Evolutionary conservation across 208 protist genomes (phyloP).

Genomic region (Trypanosoma cruzi): DNA sequence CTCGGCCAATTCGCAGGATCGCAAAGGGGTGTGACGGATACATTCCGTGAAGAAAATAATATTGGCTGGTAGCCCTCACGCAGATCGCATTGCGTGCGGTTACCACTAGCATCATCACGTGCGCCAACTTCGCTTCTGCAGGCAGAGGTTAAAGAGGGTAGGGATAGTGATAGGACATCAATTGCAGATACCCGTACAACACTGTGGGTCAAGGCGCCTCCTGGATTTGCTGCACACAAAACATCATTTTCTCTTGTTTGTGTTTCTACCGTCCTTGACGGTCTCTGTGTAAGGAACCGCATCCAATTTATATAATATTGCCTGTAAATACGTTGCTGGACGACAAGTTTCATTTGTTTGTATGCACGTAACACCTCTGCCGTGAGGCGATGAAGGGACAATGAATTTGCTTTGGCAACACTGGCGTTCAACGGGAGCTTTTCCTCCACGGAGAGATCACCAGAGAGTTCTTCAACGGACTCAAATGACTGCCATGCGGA

Average conservation of each 20-base stretch:
- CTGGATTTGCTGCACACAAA: background rate
- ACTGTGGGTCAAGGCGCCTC: background rate
- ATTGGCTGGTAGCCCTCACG: background rate
- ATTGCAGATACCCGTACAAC: background rate
- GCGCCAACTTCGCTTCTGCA: background rate
- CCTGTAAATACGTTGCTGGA: conserved; percentile 39
- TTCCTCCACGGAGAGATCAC: conserved; percentile 16
- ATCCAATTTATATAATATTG: conserved; percentile 57
- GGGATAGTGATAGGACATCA: background rate
- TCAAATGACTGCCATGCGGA: background rate
- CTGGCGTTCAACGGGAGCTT: conserved; percentile 23
- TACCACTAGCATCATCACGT: background rate
- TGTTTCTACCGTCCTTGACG: conserved; percentile 1
- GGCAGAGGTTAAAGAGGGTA: background rate
- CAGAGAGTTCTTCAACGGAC: background rate
- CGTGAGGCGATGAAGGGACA: conserved; percentile 19
- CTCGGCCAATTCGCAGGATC: too few relatives aligned
- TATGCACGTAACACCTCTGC: conserved; percentile 39
- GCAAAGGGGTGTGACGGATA: background rate
- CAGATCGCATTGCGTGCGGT: background rate
- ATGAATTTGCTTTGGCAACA: conserved; percentile 9
- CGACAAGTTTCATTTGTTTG: conserved; percentile 38
- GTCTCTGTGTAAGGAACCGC: background rate
- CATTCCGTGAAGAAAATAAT: background rate
- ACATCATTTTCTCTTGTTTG: conserved; percentile 13